Evolutionary conservation across 352 stramenopile species (phyloP), one percentile per base, ranked within the genome.

Genomic region (Pythium rishiriense): DNA sequence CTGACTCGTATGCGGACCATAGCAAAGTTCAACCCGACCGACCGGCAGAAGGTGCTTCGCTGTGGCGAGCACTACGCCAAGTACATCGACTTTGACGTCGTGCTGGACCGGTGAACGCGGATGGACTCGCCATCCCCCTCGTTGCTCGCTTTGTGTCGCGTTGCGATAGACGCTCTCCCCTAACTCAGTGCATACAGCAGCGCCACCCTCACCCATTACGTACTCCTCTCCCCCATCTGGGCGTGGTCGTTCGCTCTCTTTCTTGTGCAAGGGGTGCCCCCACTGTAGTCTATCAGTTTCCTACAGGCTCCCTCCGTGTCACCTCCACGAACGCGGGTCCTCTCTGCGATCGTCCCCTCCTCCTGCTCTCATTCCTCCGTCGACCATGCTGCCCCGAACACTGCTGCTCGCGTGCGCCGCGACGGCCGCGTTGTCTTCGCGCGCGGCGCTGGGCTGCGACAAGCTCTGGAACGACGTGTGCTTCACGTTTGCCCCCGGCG

Each of bases 11-110:
- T n/a, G n/a, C 17, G 58, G 5, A 24, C 64, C 69, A 31, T 58
- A 91, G 85, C 85, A 65, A 97, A 97, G 75, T 95, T 97, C 66
- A 92, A 90, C 54, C 82, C 87, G 31, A 88, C 83, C 15, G 90
- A 97, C 61, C 70, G 78, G 22, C 58, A 89, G 28, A 91, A 91
- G 58, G 90, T 94, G 42, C 70, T 75, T n/a, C 75, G 75, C 26
- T 95, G 88, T 52, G 87, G 87, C 41, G 71, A 93, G 41, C 88
- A 97, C 74, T 97, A 97, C 69, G 87, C 81, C 48, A 78, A 78
- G 56, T 73, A 88, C 55, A 85, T 97, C 46, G 70, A 95, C 67
- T 93, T 95, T 73, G 83, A 94, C 58, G 71, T 82, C 21, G 81
- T 91, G 47, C 70, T 91, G 24, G 70, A 82, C 57, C 71, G 69